A percentile compares a stretch with the other conserved stretches of the same genome.
Conservation (phyloP, 2,329 filamentous ascomycete genomes). For the Penicillium italicum region DNA sequence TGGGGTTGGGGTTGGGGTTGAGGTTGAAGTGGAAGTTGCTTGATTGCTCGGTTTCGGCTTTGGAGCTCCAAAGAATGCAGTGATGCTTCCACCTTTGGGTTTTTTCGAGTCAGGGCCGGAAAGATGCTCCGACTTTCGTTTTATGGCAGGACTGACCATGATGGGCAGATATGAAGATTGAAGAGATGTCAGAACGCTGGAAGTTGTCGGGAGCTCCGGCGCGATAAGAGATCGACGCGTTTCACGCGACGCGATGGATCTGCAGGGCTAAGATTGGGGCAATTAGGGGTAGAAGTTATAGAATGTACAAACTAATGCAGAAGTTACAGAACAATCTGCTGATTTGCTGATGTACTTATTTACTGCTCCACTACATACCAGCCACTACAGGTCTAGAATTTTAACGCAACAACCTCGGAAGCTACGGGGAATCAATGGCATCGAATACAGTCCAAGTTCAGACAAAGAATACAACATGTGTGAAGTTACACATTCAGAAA, state of each 20-base stretch:
- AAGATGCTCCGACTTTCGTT: conserved; percentile 61
- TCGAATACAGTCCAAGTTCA: conserved; percentile 12
- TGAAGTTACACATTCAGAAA: conserved; percentile 7
- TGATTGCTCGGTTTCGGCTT: conserved; percentile 47
- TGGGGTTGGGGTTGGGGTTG: conserved; percentile 18
- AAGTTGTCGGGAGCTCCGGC: not conserved
- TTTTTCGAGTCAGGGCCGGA: conserved; percentile 60
- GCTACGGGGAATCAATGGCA: not conserved
- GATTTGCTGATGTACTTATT: too few relatives aligned
- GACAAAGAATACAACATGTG: conserved; percentile 17
- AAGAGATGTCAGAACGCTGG: not conserved
- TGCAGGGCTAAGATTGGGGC: not conserved
- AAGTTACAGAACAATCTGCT: not conserved
- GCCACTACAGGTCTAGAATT: not conserved
- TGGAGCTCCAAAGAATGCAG: conserved; percentile 78
- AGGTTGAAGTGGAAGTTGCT: conserved; percentile 20
- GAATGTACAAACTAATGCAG: too few relatives aligned
- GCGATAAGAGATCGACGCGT: conserved; percentile 14
- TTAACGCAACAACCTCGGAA: not conserved
- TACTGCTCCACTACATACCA: not conserved
- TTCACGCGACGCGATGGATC: conserved; percentile 13
- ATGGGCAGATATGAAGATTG: not conserved
- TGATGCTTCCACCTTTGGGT: conserved; percentile 71
- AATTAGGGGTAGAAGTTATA: not conserved
- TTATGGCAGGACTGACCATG: conserved; percentile 46